Evolutionary conservation across 2,329 filamentous ascomycete genomes (phyloP), one percentile per base, ranked within the genome.

Genomic region (Spiromastix sp.): DNA sequence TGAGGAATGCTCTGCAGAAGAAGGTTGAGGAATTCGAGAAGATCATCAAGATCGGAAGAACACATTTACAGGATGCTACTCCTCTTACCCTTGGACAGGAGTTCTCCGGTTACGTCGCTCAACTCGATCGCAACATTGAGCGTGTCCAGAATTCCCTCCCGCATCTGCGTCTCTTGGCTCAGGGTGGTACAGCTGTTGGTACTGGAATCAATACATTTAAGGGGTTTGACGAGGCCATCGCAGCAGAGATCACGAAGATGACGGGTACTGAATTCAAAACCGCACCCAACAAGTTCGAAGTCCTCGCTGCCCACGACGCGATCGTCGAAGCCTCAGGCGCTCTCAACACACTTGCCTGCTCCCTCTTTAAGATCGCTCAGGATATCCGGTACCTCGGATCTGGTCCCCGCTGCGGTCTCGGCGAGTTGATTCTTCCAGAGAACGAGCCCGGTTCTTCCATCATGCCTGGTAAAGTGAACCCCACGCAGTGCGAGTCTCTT

Each of bases 381-480:
- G 91, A 96, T 60, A 85, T 98, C 57, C 82, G 91, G 54, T 96
- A 94, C 70, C 83, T 96, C 34, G 91, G 91, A 51, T 93, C 85
- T 48, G 91, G 91, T 11, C 91, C 91, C 37, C 85, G 91, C 41
- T 96, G 91, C 64, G 91, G 91, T 54, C 80, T 96, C 15, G 89
- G 87, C 47, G 91, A 98, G 70, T 76, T 98, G 44, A 75, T 76
- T 55, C 77, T 98, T 34, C 91, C 91, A 17, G 91, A 98, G 70
- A 98, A 98, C 68, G 91, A 98, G 71, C 91, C 91, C 21, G 89
- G 89, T 45, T 91, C 82, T 55, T 93, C 84, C 50, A 96, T 98
- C 71, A 98, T 98, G 91, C 91, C 91, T 29, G 91, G 91, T 55
- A 98, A 98, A 72, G 91, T 98, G 60, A 98, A 98, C 71, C 91